Evolutionary conservation across 441 rosid species (phyloP).

Genomic region (Syzygium syzygioides): DNA sequence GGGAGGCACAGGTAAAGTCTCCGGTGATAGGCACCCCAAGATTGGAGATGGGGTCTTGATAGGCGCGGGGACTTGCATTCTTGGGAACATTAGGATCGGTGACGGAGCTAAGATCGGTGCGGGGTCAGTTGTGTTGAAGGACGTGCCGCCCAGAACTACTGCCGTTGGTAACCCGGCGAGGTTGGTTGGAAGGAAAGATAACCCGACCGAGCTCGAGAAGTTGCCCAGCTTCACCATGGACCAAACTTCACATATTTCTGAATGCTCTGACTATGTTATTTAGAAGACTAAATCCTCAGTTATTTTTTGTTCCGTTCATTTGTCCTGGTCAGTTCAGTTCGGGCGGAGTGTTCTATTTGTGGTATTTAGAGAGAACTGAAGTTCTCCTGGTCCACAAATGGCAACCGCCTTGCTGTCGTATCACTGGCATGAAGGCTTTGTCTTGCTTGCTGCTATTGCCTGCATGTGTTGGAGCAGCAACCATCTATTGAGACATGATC

Average conservation of each 20-base stretch:
- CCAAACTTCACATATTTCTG: conserved; percentile 58
- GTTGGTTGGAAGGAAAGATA: conserved; percentile 69
- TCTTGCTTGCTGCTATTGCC: background rate
- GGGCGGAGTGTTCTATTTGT: background rate
- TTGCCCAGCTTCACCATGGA: conserved; percentile 79
- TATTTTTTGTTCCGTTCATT: background rate
- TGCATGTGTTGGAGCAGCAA: background rate
- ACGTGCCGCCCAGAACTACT: conserved; percentile 69
- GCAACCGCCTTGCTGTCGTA: background rate
- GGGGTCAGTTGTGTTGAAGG: conserved; percentile 74
- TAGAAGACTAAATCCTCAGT: conserved; percentile 12
- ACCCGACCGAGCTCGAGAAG: conserved; percentile 51
- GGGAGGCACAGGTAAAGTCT: conserved; percentile 76
- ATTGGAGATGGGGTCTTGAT: conserved; percentile 84
- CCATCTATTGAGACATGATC: background rate
- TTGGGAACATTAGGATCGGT: conserved; percentile 71
- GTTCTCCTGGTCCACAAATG: background rate
- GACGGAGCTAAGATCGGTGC: conserved; percentile 90
- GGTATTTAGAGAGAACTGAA: background rate
- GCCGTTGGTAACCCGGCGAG: conserved; percentile 91
- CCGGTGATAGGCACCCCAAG: conserved; percentile 88
- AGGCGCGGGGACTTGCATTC: conserved; percentile 80
- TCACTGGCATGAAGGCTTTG: background rate
- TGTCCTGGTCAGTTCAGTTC: background rate
- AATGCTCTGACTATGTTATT: conserved; percentile 81